Evolutionary conservation across 192 early-diverging fungal species (phyloP), one percentile per base, ranked within the genome.

Genomic region (Endogone sp.): DNA sequence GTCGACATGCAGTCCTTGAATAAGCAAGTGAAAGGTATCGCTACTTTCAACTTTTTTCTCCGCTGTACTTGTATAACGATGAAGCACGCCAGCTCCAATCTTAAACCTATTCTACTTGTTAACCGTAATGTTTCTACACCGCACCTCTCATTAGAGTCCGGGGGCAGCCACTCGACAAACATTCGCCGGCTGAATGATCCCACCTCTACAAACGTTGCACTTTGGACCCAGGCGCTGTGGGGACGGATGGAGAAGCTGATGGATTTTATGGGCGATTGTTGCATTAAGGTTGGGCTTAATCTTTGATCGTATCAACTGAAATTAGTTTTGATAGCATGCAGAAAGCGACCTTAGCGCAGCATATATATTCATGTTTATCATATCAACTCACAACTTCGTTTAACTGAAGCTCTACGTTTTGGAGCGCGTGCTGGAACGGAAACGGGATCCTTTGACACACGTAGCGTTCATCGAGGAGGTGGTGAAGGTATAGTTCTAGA

Each of bases 121-220:
- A n/a, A n/a, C n/a, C n/a, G n/a, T n/a, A n/a, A n/a, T n/a, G n/a
- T n/a, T n/a, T n/a, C n/a, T n/a, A n/a, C n/a, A n/a, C n/a, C n/a
- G n/a, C n/a, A n/a, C n/a, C n/a, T n/a, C n/a, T n/a, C n/a, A n/a
- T n/a, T 75, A 75, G 76, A 80, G 60, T 71, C 37, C 68, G 21
- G 78, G 74, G 29, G 64, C 57, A 57, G 29, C 59, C 56, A n/a
- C 25, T 56, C 62, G 10, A 60, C 75, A 32, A 73, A 75, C 16
- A 75, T 81, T 31, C 71, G 85, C 24, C 64, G 85, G n/a, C 70
- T 81, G 31, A 82, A 78, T 24, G 85, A 86, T 37, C 85, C 85
- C 4, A 70, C 71, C 20, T 66, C 81, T 23, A 81, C 81, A 37
- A 81, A 75, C 9, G 71, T 78, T 20, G 62, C 69, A 16, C 30